Evolutionary conservation across 139 green algal genomes (phyloP).

Genomic region (Closterium sp.): DNA sequence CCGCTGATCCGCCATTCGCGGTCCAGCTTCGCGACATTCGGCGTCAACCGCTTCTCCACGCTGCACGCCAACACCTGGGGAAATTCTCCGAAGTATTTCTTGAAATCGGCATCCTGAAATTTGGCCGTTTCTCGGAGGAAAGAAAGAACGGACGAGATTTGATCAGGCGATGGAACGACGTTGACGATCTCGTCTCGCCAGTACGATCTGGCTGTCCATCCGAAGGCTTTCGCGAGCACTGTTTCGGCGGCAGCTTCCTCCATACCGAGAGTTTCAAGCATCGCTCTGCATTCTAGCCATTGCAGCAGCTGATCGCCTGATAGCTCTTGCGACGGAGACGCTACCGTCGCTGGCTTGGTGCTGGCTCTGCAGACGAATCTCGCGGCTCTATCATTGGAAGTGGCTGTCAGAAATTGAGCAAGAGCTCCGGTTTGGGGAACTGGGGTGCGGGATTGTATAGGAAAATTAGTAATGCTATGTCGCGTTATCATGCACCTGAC

Average conservation of each 20-base stretch:
- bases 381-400: neutral
- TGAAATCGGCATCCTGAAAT: neutral
- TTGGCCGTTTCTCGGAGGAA: neutral
- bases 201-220: conserved; percentile 20
- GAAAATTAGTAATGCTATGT: neutral
- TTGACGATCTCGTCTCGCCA: conserved; percentile 39
- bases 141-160: neutral
- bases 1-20: conserved; percentile 18
- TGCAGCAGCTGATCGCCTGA: neutral
- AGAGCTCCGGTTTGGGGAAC: neutral
- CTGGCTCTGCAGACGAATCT: neutral
- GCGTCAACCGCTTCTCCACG: conserved; percentile 2
- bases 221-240: conserved; percentile 26
- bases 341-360: neutral
- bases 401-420: neutral
- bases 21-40: conserved; percentile 21
- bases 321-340: neutral
- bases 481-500: neutral
- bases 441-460: neutral
- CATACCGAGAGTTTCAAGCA: conserved; percentile 16
- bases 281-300: neutral
- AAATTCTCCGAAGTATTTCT: conserved; percentile 11
- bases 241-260: neutral
- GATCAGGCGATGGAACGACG: neutral
- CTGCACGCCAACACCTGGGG: conserved; percentile 29